Evolutionary conservation across 2,329 filamentous ascomycete species (phyloP).

Genomic region (Chlorencoelia australis): DNA sequence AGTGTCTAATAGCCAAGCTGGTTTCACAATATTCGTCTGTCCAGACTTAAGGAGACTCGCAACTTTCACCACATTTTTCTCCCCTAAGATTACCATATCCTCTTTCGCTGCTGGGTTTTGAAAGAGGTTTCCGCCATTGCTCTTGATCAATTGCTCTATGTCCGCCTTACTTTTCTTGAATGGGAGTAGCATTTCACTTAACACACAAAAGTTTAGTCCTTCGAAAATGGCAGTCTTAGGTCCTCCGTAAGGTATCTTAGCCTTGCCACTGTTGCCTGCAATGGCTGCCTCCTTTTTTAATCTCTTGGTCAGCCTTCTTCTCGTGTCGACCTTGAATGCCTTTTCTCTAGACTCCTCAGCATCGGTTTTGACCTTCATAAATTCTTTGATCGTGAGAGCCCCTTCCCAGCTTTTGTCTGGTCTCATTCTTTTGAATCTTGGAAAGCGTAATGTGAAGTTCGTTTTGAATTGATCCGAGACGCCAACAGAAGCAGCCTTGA

Average conservation of each 20-base stretch:
- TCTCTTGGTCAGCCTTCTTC: slow-evolving; percentile 46
- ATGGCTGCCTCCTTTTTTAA: slow-evolving; percentile 62
- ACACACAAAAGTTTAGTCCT: slow-evolving; percentile 70
- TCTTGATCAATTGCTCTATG: slow-evolving; percentile 71
- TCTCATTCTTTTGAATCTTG: slow-evolving; percentile 73
- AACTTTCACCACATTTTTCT: slow-evolving; percentile 72
- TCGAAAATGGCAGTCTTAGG: slow-evolving; percentile 58
- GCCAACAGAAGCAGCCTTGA: slow-evolving; percentile 76
- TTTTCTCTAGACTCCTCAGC: slow-evolving; percentile 67
- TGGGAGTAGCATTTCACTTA: slow-evolving; percentile 64
- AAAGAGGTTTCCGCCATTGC: slow-evolving; percentile 69
- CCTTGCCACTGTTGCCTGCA: slow-evolving; percentile 52
- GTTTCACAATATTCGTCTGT: slow-evolving; percentile 61
- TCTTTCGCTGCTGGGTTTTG: slow-evolving; percentile 57
- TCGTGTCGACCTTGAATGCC: slow-evolving; percentile 63
- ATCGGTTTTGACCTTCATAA: slow-evolving; percentile 57
- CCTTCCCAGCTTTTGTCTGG: slow-evolving; percentile 78
- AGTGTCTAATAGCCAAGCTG: slow-evolving; percentile 72
- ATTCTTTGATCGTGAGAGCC: slow-evolving; percentile 69
- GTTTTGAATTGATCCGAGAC: slow-evolving; percentile 69
- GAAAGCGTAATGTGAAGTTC: slow-evolving; percentile 75
- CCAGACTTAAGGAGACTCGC: slow-evolving; percentile 70
- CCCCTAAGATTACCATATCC: slow-evolving; percentile 64
- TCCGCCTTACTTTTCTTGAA: slow-evolving; percentile 67
- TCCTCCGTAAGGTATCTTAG: slow-evolving; percentile 42